Percentiles rank a stretch among this genome's conserved stretches.
Conservation (phyloP, 345 rosid genomes). For the Linum lewisii region DNA sequence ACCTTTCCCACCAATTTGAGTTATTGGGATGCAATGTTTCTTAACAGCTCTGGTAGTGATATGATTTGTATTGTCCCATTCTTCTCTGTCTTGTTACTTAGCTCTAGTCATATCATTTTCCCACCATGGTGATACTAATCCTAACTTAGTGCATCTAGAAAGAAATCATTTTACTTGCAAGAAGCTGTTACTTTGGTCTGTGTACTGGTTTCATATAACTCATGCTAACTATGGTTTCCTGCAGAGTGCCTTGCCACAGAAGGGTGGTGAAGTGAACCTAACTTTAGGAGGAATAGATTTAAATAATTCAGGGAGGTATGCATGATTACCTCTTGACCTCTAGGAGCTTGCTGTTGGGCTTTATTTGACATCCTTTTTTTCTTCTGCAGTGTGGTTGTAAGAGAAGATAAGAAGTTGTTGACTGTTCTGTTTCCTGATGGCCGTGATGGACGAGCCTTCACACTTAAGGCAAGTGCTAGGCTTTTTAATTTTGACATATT, state of each 20-base stretch:
- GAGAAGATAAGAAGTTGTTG: constrained; percentile 90
- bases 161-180: neutral
- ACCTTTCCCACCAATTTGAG: too few relatives aligned
- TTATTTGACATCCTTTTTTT: constrained; percentile 17
- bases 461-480: constrained; percentile 61
- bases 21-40: too few relatives aligned
- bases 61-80: neutral
- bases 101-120: neutral
- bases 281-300: constrained; percentile 95
- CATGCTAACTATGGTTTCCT: constrained; percentile 3
- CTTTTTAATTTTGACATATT: constrained; percentile 8
- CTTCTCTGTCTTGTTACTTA: neutral
- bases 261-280: constrained; percentile 91
- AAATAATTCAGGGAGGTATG: constrained; percentile 94
- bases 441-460: constrained; percentile 98
- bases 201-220: neutral
- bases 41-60: neutral
- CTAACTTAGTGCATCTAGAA: too few relatives aligned
- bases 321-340: constrained; percentile 10
- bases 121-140: neutral
- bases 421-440: constrained; percentile 98
- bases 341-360: constrained; percentile 16
- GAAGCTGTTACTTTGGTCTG: neutral
- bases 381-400: constrained; percentile 71
- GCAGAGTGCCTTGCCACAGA: constrained; percentile 85